These are phyloP conservation scores for Chaetomium cochliodes DNA, from an alignment of 495 filamentous ascomycete species.

Conservation along the genomic window DNA sequence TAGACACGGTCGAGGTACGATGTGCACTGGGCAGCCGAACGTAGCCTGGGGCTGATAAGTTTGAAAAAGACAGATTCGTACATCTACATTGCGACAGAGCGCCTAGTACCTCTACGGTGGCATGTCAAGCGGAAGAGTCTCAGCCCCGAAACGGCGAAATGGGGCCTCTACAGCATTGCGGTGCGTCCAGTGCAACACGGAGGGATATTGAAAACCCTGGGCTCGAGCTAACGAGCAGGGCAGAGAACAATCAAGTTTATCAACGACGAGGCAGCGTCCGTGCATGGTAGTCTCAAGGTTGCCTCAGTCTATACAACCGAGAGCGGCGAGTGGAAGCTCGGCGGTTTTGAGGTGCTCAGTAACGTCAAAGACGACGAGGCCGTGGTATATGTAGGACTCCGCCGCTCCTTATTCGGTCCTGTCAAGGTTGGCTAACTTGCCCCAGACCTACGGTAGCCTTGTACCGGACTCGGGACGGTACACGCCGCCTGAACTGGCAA, in stretches of 20 bases:
- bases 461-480: constrained; percentile 80
- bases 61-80: constrained; percentile 73
- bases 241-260: constrained; percentile 93
- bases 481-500: constrained; percentile 80
- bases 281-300: constrained; percentile 81
- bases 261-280: constrained; percentile 85
- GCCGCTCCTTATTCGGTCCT: neutral
- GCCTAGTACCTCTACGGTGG: constrained; percentile 81
- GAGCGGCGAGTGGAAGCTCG: constrained; percentile 96
- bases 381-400: constrained; percentile 71
- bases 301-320: constrained; percentile 88
- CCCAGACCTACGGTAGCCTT: constrained; percentile 77
- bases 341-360: constrained; percentile 89
- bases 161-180: constrained; percentile 85
- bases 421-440: constrained; percentile 15
- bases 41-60: constrained; percentile 12
- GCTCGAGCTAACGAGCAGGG: constrained; percentile 20
- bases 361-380: constrained; percentile 94
- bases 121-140: constrained; percentile 79
- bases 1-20: constrained; percentile 88
- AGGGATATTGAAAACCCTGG: neutral
- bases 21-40: neutral
- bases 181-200: constrained; percentile 46
- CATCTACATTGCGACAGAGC: constrained; percentile 94
- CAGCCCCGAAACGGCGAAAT: constrained; percentile 87